A percentile compares a stretch with the other conserved stretches of the same genome.
Conservation (phyloP, 116 monocot species). For the Zostera marina region DNA sequence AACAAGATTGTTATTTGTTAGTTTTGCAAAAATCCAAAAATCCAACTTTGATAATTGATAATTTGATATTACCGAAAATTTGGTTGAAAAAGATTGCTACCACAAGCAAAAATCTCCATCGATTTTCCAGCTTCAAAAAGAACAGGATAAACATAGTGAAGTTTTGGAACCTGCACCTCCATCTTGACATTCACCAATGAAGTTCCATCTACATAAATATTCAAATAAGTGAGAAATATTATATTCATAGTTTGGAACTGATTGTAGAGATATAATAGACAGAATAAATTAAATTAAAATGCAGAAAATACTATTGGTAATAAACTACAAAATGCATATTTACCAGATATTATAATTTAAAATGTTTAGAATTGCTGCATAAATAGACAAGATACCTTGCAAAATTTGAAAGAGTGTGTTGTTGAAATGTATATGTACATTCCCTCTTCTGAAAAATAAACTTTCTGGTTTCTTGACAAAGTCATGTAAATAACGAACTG, state of each 20-base stretch:
- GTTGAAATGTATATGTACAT: conserved; percentile 49
- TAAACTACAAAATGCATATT: no score
- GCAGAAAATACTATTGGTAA: background rate
- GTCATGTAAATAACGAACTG: conserved; percentile 29
- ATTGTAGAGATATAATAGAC: background rate
- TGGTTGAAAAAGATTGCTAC: conserved; percentile 63
- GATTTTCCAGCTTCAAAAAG: conserved; percentile 86
- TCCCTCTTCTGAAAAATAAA: conserved; percentile 51
- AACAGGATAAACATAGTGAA: conserved; percentile 77
- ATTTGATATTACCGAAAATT: conserved; percentile 63
- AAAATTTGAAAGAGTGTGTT: conserved; percentile 59
- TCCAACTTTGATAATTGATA: conserved; percentile 1
- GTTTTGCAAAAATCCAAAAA: conserved; percentile 2
- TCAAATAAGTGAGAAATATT: background rate
- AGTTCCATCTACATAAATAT: conserved; percentile 58
- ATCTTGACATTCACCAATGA: conserved; percentile 44
- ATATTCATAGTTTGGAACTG: background rate
- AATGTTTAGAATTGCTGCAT: no score
- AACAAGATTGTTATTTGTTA: no score
- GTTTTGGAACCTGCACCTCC: conserved; percentile 70
- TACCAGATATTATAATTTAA: no score
- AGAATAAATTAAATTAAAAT: background rate
- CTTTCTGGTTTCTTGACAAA: conserved; percentile 55
- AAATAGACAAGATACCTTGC: conserved; percentile 33
- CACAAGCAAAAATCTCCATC: conserved; percentile 73